Percentiles rank a stretch among this genome's conserved stretches.
Conservation (phyloP, 192 early-diverging fungal genomes). For the Rhizoclosmatium sp. region DNA sequence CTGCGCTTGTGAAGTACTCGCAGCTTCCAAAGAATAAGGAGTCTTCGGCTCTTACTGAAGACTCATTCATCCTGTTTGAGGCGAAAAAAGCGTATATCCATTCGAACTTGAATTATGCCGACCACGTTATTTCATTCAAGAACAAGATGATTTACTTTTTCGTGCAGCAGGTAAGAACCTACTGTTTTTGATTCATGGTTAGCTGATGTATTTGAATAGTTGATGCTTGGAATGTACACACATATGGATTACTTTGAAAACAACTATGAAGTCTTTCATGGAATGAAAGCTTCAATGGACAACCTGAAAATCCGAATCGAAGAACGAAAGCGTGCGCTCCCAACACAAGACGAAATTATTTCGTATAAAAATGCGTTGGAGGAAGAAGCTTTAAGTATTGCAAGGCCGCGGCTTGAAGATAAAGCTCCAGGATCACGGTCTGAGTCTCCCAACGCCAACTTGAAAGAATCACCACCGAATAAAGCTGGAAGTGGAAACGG, state of each 20-base stretch:
- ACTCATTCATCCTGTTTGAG: constrained; percentile 74
- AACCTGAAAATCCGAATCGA: constrained; percentile 46
- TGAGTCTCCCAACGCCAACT: neutral
- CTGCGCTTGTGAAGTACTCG: constrained; percentile 64
- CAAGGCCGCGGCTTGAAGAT: constrained; percentile 23
- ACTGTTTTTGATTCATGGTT: constrained; percentile 7
- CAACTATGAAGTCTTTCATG: constrained; percentile 40
- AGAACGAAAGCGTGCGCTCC: constrained; percentile 37
- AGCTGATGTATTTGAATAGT: constrained; percentile 31
- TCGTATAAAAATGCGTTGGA: constrained; percentile 37
- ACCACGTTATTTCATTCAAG: constrained; percentile 65
- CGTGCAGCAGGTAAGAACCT: constrained; percentile 51
- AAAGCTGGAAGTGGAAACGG: no score
- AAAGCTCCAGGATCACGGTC: neutral
- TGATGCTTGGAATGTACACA: constrained; percentile 52
- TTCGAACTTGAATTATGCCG: constrained; percentile 60
- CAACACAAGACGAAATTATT: constrained; percentile 29
- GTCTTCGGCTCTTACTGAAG: constrained; percentile 70
- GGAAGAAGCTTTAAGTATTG: constrained; percentile 37
- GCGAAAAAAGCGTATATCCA: constrained; percentile 69
- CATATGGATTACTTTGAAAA: constrained; percentile 53
- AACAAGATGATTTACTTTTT: constrained; percentile 60
- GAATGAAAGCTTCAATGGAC: constrained; percentile 44
- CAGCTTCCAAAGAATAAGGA: constrained; percentile 70
- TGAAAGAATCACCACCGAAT: no score